Conservation (phyloP, 495 filamentous ascomycete species). For the Cryomyces minteri region DNA sequence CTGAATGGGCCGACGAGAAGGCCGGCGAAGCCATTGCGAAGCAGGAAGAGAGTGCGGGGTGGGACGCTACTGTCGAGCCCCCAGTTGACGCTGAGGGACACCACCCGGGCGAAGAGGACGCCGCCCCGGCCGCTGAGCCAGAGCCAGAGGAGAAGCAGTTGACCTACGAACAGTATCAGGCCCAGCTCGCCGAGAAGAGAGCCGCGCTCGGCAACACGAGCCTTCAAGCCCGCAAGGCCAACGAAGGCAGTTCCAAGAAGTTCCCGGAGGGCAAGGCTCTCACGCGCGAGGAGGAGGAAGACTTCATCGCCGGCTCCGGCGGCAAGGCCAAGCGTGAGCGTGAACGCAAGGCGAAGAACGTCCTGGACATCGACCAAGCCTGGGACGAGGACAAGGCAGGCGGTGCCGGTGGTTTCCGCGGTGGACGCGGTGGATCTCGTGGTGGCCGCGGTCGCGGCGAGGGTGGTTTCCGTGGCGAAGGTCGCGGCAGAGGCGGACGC, state of each 20-base stretch:
- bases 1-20: slow-evolving; percentile 73
- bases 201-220: slow-evolving; percentile 40
- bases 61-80: slow-evolving; percentile 18
- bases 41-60: slow-evolving; percentile 48
- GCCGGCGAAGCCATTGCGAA: slow-evolving; percentile 75
- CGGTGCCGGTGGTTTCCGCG: slow-evolving; percentile 14
- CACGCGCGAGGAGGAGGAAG: slow-evolving; percentile 46
- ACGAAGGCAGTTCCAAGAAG: slow-evolving; percentile 86
- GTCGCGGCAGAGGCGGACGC: slow-evolving; percentile 7
- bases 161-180: slow-evolving; percentile 74
- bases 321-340: slow-evolving; percentile 76
- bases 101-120: slow-evolving; percentile 11
- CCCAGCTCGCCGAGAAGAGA: slow-evolving; percentile 70
- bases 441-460: slow-evolving; percentile 21
- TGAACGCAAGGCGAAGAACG: slow-evolving; percentile 81
- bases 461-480: slow-evolving; percentile 18
- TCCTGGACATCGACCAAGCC: slow-evolving; percentile 70
- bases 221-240: slow-evolving; percentile 63
- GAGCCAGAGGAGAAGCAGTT: slow-evolving; percentile 79
- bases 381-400: slow-evolving; percentile 39
- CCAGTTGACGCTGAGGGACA: slow-evolving; percentile 16
- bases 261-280: slow-evolving; percentile 74
- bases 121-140: slow-evolving; percentile 19
- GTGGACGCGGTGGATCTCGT: slow-evolving; percentile 23
- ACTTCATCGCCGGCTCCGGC: slow-evolving; percentile 53